Evolutionary conservation across 2,329 filamentous ascomycete species (phyloP), one percentile per base, ranked within the genome.

Genomic region (Paecilomyces niveus): DNA sequence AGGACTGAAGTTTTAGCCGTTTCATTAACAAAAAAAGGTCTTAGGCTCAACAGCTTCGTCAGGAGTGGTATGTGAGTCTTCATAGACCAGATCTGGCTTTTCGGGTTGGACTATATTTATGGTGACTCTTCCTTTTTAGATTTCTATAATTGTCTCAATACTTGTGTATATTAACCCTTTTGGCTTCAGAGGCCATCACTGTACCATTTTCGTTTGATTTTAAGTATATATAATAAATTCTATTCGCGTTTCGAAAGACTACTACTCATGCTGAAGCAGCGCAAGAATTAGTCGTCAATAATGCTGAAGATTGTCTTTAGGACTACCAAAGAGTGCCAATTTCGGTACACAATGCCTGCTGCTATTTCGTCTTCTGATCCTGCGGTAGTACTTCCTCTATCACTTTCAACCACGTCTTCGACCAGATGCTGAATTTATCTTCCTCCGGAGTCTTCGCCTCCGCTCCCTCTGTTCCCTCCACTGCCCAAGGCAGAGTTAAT

Each of bases 351-450:
- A 29, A 29, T 29, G 26, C 31, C 59, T 58, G 29, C 22, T 22
- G 24, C 50, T 56, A 45, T 31, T 59, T 52, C n/a, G 50, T 51
- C 32, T 55, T 22, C 29, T 61, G 58, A 45, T 62, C 58, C 54
- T 68, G 59, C 33, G 70, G 74, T 64, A 67, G 68, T 32, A 77
- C 70, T 61, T 76, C 73, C 22, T 76, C 72, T 57, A 81, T 63
- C 24, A 78, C 77, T 53, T 72, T 74, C 39, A 72, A 59, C 81
- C 82, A 85, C 55, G 81, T 84, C 54, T 76, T 78, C n/a, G 82
- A 85, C 92, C 92, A 96, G 15, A 83, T 78, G 0, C 86, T 88
- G 68, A 95, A 96, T 66, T 88, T 89, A 67, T 96, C 92, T 54
- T 87, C 68, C 58, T 83, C 80, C 0, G 82, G 80, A 0, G 81